These are phyloP conservation scores for Fragilaria crotonensis DNA, from an alignment of 108 stramenopile species.

Conservation along the genomic window DNA sequence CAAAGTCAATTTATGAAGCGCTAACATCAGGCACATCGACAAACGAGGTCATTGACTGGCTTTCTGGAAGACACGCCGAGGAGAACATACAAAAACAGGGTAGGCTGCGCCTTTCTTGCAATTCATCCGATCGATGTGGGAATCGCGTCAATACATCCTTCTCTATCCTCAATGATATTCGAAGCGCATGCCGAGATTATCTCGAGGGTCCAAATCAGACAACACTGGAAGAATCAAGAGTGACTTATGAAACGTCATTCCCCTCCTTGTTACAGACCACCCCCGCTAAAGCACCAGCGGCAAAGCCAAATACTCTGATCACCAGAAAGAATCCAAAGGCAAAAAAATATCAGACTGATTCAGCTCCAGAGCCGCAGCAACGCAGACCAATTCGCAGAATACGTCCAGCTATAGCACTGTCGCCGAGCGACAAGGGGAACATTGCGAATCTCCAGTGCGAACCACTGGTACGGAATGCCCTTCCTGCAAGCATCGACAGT, in stretches of 20 bases:
- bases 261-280: not conserved
- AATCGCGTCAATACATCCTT: constrained; percentile 30
- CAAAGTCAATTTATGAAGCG: constrained; percentile 1
- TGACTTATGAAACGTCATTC: constrained; percentile 3
- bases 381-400: too few relatives aligned
- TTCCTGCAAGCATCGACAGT: too few relatives aligned
- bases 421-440: too few relatives aligned
- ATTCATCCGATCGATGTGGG: not conserved
- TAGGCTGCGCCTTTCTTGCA: not conserved
- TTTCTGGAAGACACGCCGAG: constrained; percentile 5
- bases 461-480: too few relatives aligned
- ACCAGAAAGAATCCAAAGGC: too few relatives aligned
- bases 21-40: constrained; percentile 21
- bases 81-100: not conserved
- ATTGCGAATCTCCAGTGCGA: too few relatives aligned
- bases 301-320: too few relatives aligned
- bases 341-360: not conserved
- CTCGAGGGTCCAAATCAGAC: constrained; percentile 19
- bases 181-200: constrained; percentile 63
- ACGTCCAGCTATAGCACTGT: too few relatives aligned
- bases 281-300: not conserved
- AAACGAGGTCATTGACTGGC: constrained; percentile 17
- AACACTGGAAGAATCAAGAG: not conserved
- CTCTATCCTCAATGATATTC: constrained; percentile 61
- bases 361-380: constrained; percentile 8